Evolutionary conservation across 2,329 filamentous ascomycete genomes (phyloP).

Genomic region (Didymella exigua): DNA sequence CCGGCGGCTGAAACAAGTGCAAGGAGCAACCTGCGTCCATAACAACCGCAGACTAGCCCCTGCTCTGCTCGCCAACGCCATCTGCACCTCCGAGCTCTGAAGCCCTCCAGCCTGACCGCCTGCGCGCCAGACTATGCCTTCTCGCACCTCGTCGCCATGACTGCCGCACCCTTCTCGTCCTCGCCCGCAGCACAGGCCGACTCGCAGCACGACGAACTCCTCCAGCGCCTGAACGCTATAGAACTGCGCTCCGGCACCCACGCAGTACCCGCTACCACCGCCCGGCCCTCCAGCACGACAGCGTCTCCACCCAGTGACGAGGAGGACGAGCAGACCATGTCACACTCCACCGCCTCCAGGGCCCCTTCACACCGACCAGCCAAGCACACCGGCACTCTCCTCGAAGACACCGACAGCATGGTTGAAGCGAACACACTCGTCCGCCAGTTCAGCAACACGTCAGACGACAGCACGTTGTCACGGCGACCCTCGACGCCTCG

Average conservation of each 20-base stretch:
- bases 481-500: constrained; percentile 45
- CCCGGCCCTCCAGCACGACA: constrained; percentile 13
- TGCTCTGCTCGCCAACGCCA: constrained; percentile 24
- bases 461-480: constrained; percentile 28
- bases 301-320: constrained; percentile 4
- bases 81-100: constrained; percentile 20
- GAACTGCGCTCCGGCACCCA: constrained; percentile 16
- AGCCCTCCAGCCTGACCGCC: constrained; percentile 22
- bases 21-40: constrained; percentile 39
- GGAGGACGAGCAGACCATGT: constrained; percentile 3
- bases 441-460: constrained; percentile 34
- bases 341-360: constrained; percentile 3
- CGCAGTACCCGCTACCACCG: constrained; percentile 13
- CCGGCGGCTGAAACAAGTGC: constrained; percentile 44
- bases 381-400: constrained; percentile 8
- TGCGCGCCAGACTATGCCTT: constrained; percentile 36
- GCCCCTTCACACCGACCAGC: neutral
- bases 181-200: constrained; percentile 22
- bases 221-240: constrained; percentile 34
- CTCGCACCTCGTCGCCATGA: constrained; percentile 37
- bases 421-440: constrained; percentile 28
- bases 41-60: constrained; percentile 24
- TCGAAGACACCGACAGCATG: constrained; percentile 25
- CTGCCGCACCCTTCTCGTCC: constrained; percentile 23
- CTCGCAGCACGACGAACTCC: constrained; percentile 18